Base-by-base conservation (phyloP, 1,139 yeast species). In the Debaryomycetaceae sp. region DNA sequence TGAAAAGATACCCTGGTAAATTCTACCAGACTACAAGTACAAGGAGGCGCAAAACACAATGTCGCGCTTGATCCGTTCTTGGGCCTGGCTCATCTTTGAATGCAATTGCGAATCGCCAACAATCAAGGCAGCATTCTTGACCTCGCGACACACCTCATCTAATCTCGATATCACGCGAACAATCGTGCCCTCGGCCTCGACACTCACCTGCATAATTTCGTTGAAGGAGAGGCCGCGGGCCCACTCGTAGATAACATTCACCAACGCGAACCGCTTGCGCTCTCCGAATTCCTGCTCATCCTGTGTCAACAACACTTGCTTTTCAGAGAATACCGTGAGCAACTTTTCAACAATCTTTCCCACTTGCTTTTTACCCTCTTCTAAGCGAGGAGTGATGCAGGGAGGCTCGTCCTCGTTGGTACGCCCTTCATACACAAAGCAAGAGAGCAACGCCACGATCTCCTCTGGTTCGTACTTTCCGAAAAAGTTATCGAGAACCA, bases 181-280 rank as follows among this genome's bases (percentile, higher is more conserved):
- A 51, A 90, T 92, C 0, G 96, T 83, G 23, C 99, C 99, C 55
- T 90, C 99, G 21, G 92, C 90, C 45, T 87, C 96, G 14, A 74
- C 76, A 38, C 93, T 81, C 39, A 85, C 68, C 36, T 74, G 78
- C 79, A 87, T 90, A 41, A 90, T 90, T 34, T 83, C 92, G 39
- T 80, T 80, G 58, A 90, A 90, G 1, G 92, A 69, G 66, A 86
- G 68, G 2, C 98, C 99, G 40, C 93, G 68, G 1, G 97, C 96
- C 99, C 99, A 90, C 54, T 90, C 97, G 50, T 90, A 90, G 4
- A 90, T 95, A 10, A 86, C 95, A 50, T 86, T 90, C 53, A 83
- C 81, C 45, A 90, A 64, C 0, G 92, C 95, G 55, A 90, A 90
- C 40, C 98, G 62, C 43, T 85, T 78, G 40, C 80, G 69, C 36